phyloP scores from a whole-genome alignment of 495 filamentous ascomycete species.

The Zalerion maritima region DNA sequence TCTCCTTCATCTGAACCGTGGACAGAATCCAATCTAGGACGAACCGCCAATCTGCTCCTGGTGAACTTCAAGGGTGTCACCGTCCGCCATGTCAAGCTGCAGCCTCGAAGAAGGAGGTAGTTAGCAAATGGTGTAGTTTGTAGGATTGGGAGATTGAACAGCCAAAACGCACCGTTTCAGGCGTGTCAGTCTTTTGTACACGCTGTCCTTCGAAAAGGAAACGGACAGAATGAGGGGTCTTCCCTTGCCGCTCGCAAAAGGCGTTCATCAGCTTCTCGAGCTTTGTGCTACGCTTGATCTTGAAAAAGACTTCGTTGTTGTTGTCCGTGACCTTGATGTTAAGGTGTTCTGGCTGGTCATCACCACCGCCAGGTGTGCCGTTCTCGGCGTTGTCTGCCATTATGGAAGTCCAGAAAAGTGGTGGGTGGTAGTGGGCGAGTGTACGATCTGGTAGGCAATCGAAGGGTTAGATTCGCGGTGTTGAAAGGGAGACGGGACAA shows the following conservation, averaged over 20 bases:
- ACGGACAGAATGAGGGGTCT: slow-evolving; percentile 65
- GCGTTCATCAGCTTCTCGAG: slow-evolving; percentile 98
- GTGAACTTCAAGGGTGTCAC: slow-evolving; percentile 93
- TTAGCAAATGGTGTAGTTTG: not conserved
- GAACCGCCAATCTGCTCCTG: slow-evolving; percentile 90
- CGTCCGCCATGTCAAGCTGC: slow-evolving; percentile 93
- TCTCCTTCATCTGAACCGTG: too few species aligned
- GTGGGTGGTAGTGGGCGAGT: slow-evolving; percentile 3
- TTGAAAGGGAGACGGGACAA: too few species aligned
- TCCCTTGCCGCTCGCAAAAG: slow-evolving; percentile 94
- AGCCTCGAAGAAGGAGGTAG: not conserved
- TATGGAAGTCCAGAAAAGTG: slow-evolving; percentile 20
- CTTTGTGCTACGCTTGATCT: slow-evolving; percentile 94
- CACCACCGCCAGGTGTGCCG: slow-evolving; percentile 43
- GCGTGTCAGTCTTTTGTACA: slow-evolving; percentile 77
- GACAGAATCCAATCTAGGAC: slow-evolving; percentile 10
- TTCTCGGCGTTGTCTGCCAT: slow-evolving; percentile 41
- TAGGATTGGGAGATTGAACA: not conserved
- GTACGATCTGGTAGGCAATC: slow-evolving; percentile 11
- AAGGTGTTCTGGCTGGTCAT: slow-evolving; percentile 54
- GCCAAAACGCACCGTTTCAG: slow-evolving; percentile 52
- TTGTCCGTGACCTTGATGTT: slow-evolving; percentile 99
- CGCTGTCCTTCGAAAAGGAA: slow-evolving; percentile 93
- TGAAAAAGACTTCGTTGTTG: slow-evolving; percentile 99
- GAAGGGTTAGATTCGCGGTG: slow-evolving; percentile 2